phyloP scores from a whole-genome alignment of 202 grass and related monocot genomes.

The Zizania palustris region DNA sequence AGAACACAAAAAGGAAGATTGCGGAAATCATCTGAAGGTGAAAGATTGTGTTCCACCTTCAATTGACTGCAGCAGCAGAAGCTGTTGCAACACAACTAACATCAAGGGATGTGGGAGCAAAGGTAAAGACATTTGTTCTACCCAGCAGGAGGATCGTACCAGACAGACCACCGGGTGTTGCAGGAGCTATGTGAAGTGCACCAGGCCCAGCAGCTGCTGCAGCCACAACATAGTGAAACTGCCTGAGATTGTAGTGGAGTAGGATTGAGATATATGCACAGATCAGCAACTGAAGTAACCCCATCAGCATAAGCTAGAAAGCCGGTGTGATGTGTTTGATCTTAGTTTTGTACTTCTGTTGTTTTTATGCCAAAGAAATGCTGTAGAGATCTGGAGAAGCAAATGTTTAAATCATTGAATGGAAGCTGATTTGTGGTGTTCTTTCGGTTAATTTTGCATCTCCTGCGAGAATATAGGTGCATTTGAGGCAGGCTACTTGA shows the following conservation, averaged over 20 bases:
- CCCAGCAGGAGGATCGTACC: conserved; percentile 34
- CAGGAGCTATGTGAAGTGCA: conserved; percentile 62
- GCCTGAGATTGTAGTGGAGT: conserved; percentile 82
- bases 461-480: conserved; percentile 33
- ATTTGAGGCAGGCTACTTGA: not conserved
- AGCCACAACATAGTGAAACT: conserved; percentile 58
- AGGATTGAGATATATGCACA: conserved; percentile 22
- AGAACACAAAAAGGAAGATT: conserved; percentile 22
- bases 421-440: conserved; percentile 3
- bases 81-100: conserved; percentile 21
- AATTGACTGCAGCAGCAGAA: not conserved
- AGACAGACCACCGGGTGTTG: conserved; percentile 49
- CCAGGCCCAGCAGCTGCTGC: conserved; percentile 56
- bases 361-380: conserved; percentile 34
- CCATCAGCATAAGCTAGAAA: conserved; percentile 21
- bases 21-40: conserved; percentile 27
- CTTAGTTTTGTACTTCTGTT: not conserved
- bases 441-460: conserved; percentile 11
- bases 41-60: not conserved
- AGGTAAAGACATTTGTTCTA: conserved; percentile 39
- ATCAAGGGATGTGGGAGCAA: conserved; percentile 34
- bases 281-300: not conserved
- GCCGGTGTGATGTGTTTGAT: not conserved
- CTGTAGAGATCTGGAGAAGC: conserved; percentile 31
- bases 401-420: conserved; percentile 7